Percentiles rank a stretch among this genome's conserved stretches.
phyloP scores from a whole-genome alignment of 1,284 basidiomycete species.

The Singerocomus inundabilis region DNA sequence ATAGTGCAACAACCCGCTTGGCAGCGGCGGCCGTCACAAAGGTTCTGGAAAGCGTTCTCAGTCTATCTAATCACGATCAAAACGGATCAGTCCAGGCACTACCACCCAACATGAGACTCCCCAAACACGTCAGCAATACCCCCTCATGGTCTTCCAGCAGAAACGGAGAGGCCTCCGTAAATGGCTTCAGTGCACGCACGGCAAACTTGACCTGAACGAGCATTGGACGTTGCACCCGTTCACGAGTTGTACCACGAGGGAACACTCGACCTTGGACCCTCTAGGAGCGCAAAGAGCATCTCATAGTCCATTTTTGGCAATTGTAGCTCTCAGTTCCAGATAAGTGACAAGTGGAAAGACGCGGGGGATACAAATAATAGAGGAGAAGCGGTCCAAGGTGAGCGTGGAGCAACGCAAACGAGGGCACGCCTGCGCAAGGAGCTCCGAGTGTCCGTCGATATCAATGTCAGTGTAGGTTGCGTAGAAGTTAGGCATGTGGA shows the following conservation, averaged over 20 bases:
- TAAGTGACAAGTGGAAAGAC: constrained; percentile 20
- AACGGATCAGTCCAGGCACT: constrained; percentile 2
- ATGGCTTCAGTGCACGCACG: constrained; percentile 6
- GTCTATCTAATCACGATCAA: constrained; percentile 14
- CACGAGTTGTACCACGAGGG: constrained; percentile 27
- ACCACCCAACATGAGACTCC: background rate
- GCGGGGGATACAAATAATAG: background rate
- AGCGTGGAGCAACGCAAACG: constrained; percentile 24
- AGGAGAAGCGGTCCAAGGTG: constrained; percentile 4
- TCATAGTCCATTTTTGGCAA: constrained; percentile 5
- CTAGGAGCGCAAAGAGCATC: constrained; percentile 15
- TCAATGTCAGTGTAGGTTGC: background rate
- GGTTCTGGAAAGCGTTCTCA: constrained; percentile 3
- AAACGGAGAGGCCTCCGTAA: constrained; percentile 5
- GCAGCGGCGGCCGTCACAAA: background rate
- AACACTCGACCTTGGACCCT: constrained; percentile 5
- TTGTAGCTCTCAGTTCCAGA: constrained; percentile 19
- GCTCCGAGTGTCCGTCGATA: background rate
- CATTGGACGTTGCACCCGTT: constrained; percentile 18
- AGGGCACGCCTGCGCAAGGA: constrained; percentile 21
- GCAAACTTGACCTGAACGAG: constrained; percentile 19
- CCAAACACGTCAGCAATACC: constrained; percentile 22
- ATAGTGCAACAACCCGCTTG: background rate
- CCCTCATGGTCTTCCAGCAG: constrained; percentile 30
- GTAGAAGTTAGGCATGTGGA: background rate